Conservation (phyloP, 2,329 filamentous ascomycete species). For the Talaromyces sp. region DNA sequence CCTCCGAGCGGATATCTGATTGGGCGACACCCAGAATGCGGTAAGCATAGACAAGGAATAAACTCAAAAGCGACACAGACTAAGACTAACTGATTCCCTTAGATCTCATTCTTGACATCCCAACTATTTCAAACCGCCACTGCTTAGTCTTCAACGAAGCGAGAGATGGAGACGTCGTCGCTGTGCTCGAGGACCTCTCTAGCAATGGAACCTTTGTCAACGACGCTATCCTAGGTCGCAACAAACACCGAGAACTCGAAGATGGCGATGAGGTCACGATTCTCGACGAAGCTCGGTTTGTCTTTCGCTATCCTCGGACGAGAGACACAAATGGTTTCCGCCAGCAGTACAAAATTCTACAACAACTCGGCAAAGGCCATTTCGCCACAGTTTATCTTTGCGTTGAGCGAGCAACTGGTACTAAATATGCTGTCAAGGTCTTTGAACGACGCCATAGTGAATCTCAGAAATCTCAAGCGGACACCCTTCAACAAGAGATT, state of each 20-base stretch:
- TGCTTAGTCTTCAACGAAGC: slow-evolving; percentile 53
- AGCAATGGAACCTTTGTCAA: slow-evolving; percentile 97
- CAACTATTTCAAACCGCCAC: slow-evolving; percentile 77
- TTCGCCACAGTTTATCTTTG: slow-evolving; percentile 93
- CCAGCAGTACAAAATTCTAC: slow-evolving; percentile 77
- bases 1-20: slow-evolving; percentile 82
- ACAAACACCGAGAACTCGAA: slow-evolving; percentile 80
- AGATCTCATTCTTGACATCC: slow-evolving; percentile 71
- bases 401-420: slow-evolving; percentile 76
- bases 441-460: slow-evolving; percentile 82
- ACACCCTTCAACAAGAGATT: slow-evolving; percentile 90
- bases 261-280: slow-evolving; percentile 90
- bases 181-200: slow-evolving; percentile 86
- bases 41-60: slow-evolving; percentile 48
- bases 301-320: slow-evolving; percentile 82
- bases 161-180: slow-evolving; percentile 54
- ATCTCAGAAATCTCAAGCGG: slow-evolving; percentile 76
- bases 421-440: slow-evolving; percentile 85
- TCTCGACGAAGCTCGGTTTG: slow-evolving; percentile 76
- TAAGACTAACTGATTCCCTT: not conserved
- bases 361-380: slow-evolving; percentile 88
- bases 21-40: slow-evolving; percentile 88
- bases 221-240: slow-evolving; percentile 82
- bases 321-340: slow-evolving; percentile 71
- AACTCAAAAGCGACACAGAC: not conserved